Conservation (phyloP, 345 rosid genomes). For the Citrus glauca region DNA sequence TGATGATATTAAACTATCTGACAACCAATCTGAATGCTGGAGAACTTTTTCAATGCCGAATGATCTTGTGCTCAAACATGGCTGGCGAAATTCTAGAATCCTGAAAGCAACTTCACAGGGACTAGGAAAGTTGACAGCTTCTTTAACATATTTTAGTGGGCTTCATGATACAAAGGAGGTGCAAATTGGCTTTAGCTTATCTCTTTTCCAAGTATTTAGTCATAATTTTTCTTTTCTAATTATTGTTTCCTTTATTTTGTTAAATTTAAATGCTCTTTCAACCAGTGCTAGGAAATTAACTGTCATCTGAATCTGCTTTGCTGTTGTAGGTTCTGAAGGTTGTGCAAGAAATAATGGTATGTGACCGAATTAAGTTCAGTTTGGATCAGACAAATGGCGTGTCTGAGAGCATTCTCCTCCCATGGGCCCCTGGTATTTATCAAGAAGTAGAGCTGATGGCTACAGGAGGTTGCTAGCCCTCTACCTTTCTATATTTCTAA, state of each 20-base stretch:
- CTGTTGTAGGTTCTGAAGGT: conserved; percentile 60
- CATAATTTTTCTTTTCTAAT: not conserved
- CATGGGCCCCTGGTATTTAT: conserved; percentile 78
- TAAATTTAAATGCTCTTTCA: not conserved
- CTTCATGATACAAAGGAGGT: conserved; percentile 57
- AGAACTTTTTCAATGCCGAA: conserved; percentile 38
- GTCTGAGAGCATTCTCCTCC: conserved; percentile 54
- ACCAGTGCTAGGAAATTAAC: not conserved
- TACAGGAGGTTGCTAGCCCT: conserved; percentile 60
- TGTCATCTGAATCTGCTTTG: conserved; percentile 17
- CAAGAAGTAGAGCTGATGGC: conserved; percentile 82
- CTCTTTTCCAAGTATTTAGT: conserved; percentile 1
- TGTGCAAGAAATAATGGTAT: conserved; percentile 74
- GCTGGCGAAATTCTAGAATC: conserved; percentile 53
- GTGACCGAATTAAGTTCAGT: conserved; percentile 63
- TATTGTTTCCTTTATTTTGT: not conserved
- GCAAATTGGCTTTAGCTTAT: conserved; percentile 11
- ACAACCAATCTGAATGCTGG: conserved; percentile 57
- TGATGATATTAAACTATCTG: conserved; percentile 64
- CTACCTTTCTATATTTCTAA: not conserved
- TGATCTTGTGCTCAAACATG: conserved; percentile 44
- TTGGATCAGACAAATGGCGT: conserved; percentile 35
- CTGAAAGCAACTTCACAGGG: conserved; percentile 66
- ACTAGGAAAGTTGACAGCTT: conserved; percentile 62
- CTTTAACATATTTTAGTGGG: conserved; percentile 61